phyloP scores from a whole-genome alignment of 2,329 filamentous ascomycete species.

The Diaporthe ampelina region DNA sequence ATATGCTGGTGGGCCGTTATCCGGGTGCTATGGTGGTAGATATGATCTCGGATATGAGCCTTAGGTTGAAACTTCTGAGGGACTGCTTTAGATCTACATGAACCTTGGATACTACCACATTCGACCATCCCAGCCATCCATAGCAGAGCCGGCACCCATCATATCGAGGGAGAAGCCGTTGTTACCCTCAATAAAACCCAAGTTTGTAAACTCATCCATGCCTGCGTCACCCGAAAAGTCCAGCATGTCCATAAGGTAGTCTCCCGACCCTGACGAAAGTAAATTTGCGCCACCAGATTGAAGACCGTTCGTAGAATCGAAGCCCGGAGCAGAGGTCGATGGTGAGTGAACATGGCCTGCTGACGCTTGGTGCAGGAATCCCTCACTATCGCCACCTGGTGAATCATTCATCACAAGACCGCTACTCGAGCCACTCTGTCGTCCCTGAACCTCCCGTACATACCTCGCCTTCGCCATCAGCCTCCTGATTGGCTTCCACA shows the following conservation, averaged over 20 bases:
- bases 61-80: too few species aligned
- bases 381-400: too few species aligned
- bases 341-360: too few species aligned
- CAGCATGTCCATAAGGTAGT: constrained; percentile 13
- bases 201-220: not conserved
- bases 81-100: too few species aligned
- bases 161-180: constrained; percentile 4
- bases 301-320: not conserved
- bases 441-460: constrained; percentile 36
- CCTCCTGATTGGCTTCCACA: constrained; percentile 40
- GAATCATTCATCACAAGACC: rapidly evolving
- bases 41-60: too few species aligned
- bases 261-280: not conserved
- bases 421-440: not conserved
- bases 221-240: not conserved
- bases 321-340: not conserved
- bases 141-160: constrained; percentile 27
- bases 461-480: constrained; percentile 42
- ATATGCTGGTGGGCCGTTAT: too few species aligned
- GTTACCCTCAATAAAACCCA: not conserved
- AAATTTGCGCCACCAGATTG: not conserved
- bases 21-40: too few species aligned
- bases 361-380: not conserved
- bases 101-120: too few species aligned
- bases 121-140: constrained; percentile 28